Evolutionary conservation across 768 basidiomycete species (phyloP).

Genomic region (Epithele typhae): DNA sequence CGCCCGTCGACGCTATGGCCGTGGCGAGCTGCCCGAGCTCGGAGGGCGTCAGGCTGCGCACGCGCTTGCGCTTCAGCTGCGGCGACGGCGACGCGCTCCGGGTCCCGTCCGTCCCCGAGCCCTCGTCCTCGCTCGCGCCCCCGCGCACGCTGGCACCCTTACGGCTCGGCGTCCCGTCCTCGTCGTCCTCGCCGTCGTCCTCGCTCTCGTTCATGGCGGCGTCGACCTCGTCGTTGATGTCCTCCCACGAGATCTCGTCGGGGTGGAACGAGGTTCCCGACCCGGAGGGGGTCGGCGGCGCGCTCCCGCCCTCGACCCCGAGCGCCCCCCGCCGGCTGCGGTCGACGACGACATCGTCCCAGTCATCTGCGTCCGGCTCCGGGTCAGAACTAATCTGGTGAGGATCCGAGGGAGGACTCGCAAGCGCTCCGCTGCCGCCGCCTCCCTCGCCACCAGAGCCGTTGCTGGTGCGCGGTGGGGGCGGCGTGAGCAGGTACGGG

Average conservation of each 20-base stretch:
- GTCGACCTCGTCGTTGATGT: conserved; percentile 83
- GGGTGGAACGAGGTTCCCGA: conserved; percentile 28
- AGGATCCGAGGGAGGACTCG: conserved; percentile 42
- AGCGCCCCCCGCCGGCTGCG: conserved; percentile 19
- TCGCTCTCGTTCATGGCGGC: conserved; percentile 82
- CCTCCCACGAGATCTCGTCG: conserved; percentile 66
- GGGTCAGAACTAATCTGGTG: conserved; percentile 60
- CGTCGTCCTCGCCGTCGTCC: conserved; percentile 46
- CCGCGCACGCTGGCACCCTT: conserved; percentile 13
- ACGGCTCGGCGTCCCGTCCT: conserved; percentile 13
- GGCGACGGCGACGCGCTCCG: conserved; percentile 44
- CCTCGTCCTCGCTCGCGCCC: conserved; percentile 51
- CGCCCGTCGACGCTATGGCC: conserved; percentile 17
- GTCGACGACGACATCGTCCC: conserved; percentile 39
- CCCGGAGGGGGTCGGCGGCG: conserved; percentile 9
- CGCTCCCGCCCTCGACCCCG: conserved; percentile 32
- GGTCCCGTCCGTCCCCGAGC: conserved; percentile 43
- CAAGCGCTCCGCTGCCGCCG: conserved; percentile 29
- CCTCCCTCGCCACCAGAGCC: too few relatives aligned
- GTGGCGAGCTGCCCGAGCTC: conserved; percentile 40
- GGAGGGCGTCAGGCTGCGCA: conserved; percentile 69
- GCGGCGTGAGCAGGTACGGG: conserved; percentile 63
- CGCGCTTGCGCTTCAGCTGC: conserved; percentile 54
- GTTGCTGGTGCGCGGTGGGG: conserved; percentile 38
- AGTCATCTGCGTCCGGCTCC: conserved; percentile 65